A percentile compares a stretch with the other conserved stretches of the same genome.
These are phyloP conservation scores for Alternaria brassicae DNA, from an alignment of 2,329 filamentous ascomycete genomes.

Conservation along the genomic window DNA sequence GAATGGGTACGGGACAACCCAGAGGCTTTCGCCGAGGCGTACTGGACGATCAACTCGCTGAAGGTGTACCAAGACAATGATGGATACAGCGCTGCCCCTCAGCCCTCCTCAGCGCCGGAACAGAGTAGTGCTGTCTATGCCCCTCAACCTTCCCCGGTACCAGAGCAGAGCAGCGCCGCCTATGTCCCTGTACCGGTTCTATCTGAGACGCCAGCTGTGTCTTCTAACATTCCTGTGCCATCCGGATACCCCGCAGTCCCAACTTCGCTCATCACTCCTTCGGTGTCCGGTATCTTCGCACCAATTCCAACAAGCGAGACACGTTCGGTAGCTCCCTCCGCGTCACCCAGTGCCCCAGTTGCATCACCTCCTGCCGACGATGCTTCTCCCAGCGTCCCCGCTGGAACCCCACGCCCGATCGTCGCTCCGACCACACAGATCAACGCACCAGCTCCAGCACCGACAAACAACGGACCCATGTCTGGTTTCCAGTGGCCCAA, in stretches of 20 bases:
- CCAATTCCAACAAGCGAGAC: constrained; percentile 17
- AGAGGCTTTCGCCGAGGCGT: constrained; percentile 72
- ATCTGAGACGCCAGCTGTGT: constrained; percentile 10
- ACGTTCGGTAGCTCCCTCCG: neutral
- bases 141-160: constrained; percentile 19
- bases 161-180: constrained; percentile 20
- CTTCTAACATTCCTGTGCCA: constrained; percentile 4
- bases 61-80: constrained; percentile 50
- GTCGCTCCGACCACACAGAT: constrained; percentile 14
- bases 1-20: constrained; percentile 77
- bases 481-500: constrained; percentile 33
- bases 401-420: constrained; percentile 6
- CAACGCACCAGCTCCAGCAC: constrained; percentile 12
- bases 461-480: constrained; percentile 21
- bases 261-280: constrained; percentile 8
- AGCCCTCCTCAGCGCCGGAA: constrained; percentile 17
- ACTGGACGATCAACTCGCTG: constrained; percentile 70
- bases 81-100: constrained; percentile 20
- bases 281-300: constrained; percentile 10
- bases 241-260: constrained; percentile 8
- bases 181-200: constrained; percentile 20
- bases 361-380: constrained; percentile 6
- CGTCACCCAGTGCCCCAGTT: constrained; percentile 4
- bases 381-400: constrained; percentile 1
- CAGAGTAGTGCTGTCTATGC: constrained; percentile 21